Base-by-base conservation (phyloP, 495 filamentous ascomycete genomes). In the Aspergillus olivimuriae region DNA sequence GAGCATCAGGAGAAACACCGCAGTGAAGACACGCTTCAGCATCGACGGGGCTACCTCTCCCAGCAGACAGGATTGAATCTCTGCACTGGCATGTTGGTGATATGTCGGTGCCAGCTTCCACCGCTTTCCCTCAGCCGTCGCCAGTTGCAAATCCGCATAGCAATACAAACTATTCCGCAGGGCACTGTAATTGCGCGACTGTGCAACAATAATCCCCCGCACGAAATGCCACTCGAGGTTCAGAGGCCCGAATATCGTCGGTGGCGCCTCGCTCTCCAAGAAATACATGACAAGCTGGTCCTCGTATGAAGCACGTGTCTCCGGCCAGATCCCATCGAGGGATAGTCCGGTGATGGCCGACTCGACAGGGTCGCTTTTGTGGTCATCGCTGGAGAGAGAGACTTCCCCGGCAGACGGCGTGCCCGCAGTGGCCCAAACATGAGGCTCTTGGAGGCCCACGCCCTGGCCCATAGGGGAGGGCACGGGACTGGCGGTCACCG, bases 1-100 rank as follows among this genome's bases (percentile, higher is more conserved):
- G 43, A 69, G 39, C 61, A 69, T 69, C 17, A 69, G 50, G 37
- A 69, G 55, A 32, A 69, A 57, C 12, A 67, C 53, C 6, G 61
- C 41, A 5, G 57, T 48, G 39, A 67, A 61, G 0, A 61, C 38
- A 34, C 53, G 55, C 48, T 60, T 52, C 41, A 67, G 39, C 1
- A 43, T 52, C 15, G 46, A 22, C 19, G 63, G 53, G 12, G 35
- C 32, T 31, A 67, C 52, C n/a, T 62, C 58, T 1, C 57, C 63
- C 8, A 55, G 43, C 4, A 67, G 30, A 49, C 51, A 61, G 4
- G 53, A 39, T 30, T 69, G 61, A 6, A 69, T 62, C 46, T 62
- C 58, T 15, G 58, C 56, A 23, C 60, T 63, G 2, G 63, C 58
- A 28, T 56, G 52, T 23, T 52, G 55, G 46, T 67, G 57, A 39